Percentiles rank a stretch among this genome's conserved stretches.
Conservation (phyloP, 148 eudicot species). For the Gaultheria prostrata region DNA sequence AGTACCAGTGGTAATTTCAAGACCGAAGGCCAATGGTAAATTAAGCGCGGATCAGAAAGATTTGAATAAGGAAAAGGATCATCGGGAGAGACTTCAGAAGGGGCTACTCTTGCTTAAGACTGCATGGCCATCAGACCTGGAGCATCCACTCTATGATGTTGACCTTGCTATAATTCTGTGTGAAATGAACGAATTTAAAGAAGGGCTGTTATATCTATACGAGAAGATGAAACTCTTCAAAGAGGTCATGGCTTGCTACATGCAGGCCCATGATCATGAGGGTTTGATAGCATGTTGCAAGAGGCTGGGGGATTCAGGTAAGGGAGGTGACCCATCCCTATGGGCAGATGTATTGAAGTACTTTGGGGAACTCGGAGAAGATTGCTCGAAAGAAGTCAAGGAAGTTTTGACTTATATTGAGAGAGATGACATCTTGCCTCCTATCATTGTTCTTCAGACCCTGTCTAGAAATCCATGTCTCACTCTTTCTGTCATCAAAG, state of each 20-base stretch:
- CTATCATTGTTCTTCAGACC: constrained; percentile 84
- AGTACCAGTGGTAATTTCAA: constrained; percentile 23
- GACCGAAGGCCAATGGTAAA: constrained; percentile 55
- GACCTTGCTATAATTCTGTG: constrained; percentile 90
- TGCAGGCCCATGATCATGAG: constrained; percentile 93
- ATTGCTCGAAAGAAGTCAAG: constrained; percentile 94
- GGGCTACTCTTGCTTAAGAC: constrained; percentile 76
- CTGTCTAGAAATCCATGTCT: constrained; percentile 91
- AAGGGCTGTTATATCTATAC: constrained; percentile 77
- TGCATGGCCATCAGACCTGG: constrained; percentile 87
- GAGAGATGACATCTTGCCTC: constrained; percentile 91
- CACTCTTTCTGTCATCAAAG: constrained; percentile 86
- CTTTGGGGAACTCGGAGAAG: constrained; percentile 99
- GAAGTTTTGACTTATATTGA: constrained; percentile 91
- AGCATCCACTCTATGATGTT: constrained; percentile 84
- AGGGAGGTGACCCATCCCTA: constrained; percentile 87
- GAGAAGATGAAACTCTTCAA: constrained; percentile 95
- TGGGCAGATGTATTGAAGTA: constrained; percentile 93
- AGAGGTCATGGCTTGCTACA: constrained; percentile 96
- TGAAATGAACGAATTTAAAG: constrained; percentile 81
- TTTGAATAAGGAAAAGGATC: constrained; percentile 44
- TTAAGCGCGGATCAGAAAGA: constrained; percentile 17
- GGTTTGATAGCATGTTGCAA: constrained; percentile 97
- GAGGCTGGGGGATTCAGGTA: constrained; percentile 94
- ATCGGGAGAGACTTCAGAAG: constrained; percentile 58